Conservation (phyloP, 306 rosid species). For the Glycine soja region DNA sequence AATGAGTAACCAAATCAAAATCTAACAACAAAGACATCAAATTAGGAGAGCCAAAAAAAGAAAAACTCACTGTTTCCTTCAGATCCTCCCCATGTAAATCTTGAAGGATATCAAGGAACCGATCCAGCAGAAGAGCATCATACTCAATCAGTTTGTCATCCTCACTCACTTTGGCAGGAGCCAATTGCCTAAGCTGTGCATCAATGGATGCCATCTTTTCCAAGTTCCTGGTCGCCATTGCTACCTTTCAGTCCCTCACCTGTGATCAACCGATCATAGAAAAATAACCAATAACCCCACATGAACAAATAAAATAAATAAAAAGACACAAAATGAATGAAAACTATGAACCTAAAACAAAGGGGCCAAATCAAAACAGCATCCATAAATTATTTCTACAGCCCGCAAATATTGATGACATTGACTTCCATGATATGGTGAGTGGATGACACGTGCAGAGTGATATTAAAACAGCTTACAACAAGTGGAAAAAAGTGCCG, state of each 20-base stretch:
- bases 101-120: conserved; percentile 97
- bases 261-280: conserved; percentile 38
- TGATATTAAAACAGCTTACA: background rate
- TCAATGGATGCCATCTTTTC: conserved; percentile 98
- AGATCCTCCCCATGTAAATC: conserved; percentile 98
- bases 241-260: conserved; percentile 45
- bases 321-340: background rate
- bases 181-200: conserved; percentile 90
- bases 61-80: conserved; percentile 80
- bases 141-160: conserved; percentile 95
- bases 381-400: conserved; percentile 34
- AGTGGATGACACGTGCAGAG: conserved; percentile 47
- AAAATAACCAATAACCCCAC: conserved; percentile 34
- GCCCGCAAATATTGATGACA: conserved; percentile 20
- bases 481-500: background rate
- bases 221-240: conserved; percentile 75
- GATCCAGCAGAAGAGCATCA: conserved; percentile 93
- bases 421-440: conserved; percentile 27
- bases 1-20: conserved; percentile 38
- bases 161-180: conserved; percentile 89
- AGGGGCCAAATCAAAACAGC: conserved; percentile 48
- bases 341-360: conserved; percentile 42
- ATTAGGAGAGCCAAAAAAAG: background rate
- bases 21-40: conserved; percentile 22
- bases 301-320: background rate